Conservation (phyloP, 805 yeast species). For the Saccharomyces cerevisiae region DNA sequence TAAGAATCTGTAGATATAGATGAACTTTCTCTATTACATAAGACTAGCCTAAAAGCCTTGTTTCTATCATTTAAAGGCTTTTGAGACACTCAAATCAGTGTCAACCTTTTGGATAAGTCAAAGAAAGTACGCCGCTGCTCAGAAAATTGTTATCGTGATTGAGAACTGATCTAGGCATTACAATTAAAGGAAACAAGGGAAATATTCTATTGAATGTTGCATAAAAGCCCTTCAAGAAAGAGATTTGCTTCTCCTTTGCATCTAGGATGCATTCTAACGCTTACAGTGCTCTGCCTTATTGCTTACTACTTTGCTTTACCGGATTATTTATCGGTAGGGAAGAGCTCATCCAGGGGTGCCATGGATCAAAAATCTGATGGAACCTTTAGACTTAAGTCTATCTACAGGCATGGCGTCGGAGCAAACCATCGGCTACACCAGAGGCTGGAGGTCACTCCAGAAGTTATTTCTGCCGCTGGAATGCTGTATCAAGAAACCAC, state of each 20-base stretch:
- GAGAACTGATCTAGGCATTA: not conserved
- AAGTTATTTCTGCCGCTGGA: not conserved
- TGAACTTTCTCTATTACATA: not conserved
- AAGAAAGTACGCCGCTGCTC: not conserved
- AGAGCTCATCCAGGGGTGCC: not conserved
- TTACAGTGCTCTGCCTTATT: not conserved
- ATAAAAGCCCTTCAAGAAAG: not conserved
- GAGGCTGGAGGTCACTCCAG: constrained; percentile 15
- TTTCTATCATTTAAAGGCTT: not conserved
- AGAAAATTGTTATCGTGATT: not conserved
- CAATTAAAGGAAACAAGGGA: not conserved
- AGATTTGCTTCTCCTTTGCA: not conserved
- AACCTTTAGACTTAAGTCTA: constrained; percentile 15
- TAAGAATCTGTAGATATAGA: not conserved
- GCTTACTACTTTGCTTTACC: not conserved
- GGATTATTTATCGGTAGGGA: not conserved
- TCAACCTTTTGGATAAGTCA: not conserved
- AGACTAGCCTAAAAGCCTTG: too few species aligned
- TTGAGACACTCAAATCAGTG: not conserved
- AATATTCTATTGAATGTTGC: not conserved
- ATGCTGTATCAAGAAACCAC: not conserved
- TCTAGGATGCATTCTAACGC: not conserved
- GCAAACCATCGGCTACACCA: constrained; percentile 9
- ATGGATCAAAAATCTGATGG: not conserved
- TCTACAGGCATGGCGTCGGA: constrained; percentile 23